Evolutionary conservation across 805 yeast genomes (phyloP), one percentile per base, ranked within the genome.

Genomic region (Komagataella pseudopastoris): DNA sequence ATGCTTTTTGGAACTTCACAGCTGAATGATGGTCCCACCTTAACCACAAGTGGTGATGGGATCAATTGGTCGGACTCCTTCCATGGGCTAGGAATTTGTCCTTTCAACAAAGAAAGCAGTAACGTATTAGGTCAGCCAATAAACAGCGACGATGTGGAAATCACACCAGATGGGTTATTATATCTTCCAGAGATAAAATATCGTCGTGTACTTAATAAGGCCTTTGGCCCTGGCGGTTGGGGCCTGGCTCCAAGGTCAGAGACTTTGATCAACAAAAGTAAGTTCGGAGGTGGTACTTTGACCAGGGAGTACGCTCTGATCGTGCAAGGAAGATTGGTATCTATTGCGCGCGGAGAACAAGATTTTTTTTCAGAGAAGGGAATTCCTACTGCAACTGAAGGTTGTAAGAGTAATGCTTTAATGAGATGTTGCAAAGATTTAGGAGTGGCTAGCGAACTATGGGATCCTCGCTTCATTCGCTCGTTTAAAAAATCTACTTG

Each of bases 161-260:
- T 93, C 56, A 93, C 91, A 54, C 98, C 98, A 0, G 99, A 93
- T 64, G 98, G 98, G 14, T 70, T 93, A 50, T 66, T 93, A 6
- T 93, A 88, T 60, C 70, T 93, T 48, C 99, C 99, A 0, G 99
- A 93, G 64, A 93, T 93, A 68, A 91, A 91, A 63, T 93, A 93
- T 63, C 78, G 99, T 56, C 76, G 99, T 47, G 83, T 90, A 20
- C 68, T 93, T 57, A 91, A 91, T 67, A 74, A 75, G 44, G 95
- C 98, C 0, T 91, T 93, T 71, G 99, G 99, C 3, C 96, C 99
- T 6, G 99, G 99, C 23, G 97, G 95, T 1, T 93, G 99, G 99
- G 98, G 98, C 0, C 71, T 93, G 52, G 96, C 95, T 0, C 98
- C 99, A 8, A 72, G 99, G 52, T 81, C 95, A 0, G 91, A 86